phyloP scores from a whole-genome alignment of 345 rosid genomes.

The Salix dunnii region DNA sequence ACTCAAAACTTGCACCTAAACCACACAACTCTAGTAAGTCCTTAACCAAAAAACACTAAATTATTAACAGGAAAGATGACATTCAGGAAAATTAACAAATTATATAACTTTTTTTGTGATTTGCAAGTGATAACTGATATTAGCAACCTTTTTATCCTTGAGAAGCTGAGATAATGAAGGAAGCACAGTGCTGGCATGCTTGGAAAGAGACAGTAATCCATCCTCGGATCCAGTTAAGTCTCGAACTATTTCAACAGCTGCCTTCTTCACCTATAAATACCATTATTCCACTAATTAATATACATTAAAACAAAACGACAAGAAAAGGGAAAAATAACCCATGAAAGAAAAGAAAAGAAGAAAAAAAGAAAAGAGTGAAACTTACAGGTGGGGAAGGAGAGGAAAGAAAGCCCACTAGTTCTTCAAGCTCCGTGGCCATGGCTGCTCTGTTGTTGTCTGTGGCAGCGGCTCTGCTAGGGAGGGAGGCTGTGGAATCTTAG shows the following conservation, averaged over 20 bases:
- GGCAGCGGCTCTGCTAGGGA: not conserved
- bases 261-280: conserved; percentile 65
- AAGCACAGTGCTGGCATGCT: conserved; percentile 45
- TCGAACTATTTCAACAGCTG: conserved; percentile 73
- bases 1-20: not conserved
- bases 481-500: no score
- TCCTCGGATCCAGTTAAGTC: conserved; percentile 87
- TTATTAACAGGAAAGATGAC: not conserved
- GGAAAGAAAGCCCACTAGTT: conserved; percentile 64
- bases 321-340: not conserved
- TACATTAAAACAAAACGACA: not conserved
- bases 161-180: conserved; percentile 59
- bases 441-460: conserved; percentile 8
- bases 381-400: conserved; percentile 67
- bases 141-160: conserved; percentile 58
- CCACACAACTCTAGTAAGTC: not conserved
- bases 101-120: not conserved
- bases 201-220: conserved; percentile 62
- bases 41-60: not conserved
- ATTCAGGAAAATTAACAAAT: not conserved
- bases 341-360: no score
- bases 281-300: not conserved
- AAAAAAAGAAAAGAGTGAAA: conserved; percentile 3
- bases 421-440: conserved; percentile 90
- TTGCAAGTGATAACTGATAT: not conserved